These are phyloP conservation scores for Penicillium olsonii DNA, from an alignment of 2,329 filamentous ascomycete genomes.

Conservation along the genomic window DNA sequence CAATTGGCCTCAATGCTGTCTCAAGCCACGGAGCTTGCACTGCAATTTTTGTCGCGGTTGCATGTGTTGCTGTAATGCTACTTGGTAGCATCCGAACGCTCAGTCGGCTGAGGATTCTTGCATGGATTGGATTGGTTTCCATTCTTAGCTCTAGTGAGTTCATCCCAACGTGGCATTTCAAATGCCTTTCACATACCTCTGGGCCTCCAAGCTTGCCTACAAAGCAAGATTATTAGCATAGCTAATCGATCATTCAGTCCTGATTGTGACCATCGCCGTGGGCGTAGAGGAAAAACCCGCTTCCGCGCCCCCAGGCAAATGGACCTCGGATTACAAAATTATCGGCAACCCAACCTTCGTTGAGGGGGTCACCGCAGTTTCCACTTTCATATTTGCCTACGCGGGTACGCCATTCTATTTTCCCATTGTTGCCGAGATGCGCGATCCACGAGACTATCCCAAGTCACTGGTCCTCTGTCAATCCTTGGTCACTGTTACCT, in stretches of 20 bases:
- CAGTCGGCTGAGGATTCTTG: slow-evolving; percentile 21
- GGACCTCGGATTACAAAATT: slow-evolving; percentile 58
- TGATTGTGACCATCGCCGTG: slow-evolving; percentile 48
- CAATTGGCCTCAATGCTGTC: slow-evolving; percentile 19
- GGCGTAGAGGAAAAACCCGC: slow-evolving; percentile 58
- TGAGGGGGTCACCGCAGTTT: slow-evolving; percentile 56
- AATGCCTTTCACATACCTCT: no score
- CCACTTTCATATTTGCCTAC: slow-evolving; percentile 59
- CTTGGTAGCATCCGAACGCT: slow-evolving; percentile 19
- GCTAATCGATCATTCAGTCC: not conserved
- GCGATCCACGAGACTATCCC: slow-evolving; percentile 57
- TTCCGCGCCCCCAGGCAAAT: slow-evolving; percentile 59
- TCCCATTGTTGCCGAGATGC: slow-evolving; percentile 65
- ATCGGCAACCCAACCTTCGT: slow-evolving; percentile 59
- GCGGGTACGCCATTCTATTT: slow-evolving; percentile 61
- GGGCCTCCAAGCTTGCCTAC: no score
- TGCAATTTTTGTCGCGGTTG: slow-evolving; percentile 18
- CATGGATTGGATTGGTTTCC: slow-evolving; percentile 18
- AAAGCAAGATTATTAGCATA: no score
- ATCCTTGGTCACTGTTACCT: slow-evolving; percentile 56
- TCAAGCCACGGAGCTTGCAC: slow-evolving; percentile 19
- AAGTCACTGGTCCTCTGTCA: slow-evolving; percentile 62
- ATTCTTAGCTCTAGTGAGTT: slow-evolving; percentile 20
- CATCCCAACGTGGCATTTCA: no score
- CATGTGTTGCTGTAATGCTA: slow-evolving; percentile 9